Evolutionary conservation across 345 rosid genomes (phyloP), one percentile per base, ranked within the genome.

Genomic region (Eucalyptus camaldulensis): DNA sequence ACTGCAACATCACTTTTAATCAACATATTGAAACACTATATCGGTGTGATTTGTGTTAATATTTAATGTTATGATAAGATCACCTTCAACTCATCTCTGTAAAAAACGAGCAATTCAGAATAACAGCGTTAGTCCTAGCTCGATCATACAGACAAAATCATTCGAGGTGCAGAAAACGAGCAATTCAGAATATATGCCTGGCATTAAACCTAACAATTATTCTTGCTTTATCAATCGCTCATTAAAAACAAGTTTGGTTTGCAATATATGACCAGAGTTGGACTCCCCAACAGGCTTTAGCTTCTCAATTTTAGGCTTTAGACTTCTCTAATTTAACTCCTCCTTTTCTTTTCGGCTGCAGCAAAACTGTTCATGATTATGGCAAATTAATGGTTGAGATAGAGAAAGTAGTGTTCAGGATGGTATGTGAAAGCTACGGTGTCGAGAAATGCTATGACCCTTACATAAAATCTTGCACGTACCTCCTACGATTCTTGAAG

Each of bases 391-490:
- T 88, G 21, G 85, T 43, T 33, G 90, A 86, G 53, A 44, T 92
- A 49, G 92, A 91, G 60, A 40, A 80, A 83, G 44, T 56, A 83
- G 88, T 92, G 51, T 88, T 31, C 49, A 81, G 50, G 80, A 92
- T 93, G 91, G 65, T 93, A 19, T 89, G 90, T 58, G 90, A 90
- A 45, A 88, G 92, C 88, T 92, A 92, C 67, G 93, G 91, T 5
- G 53, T 91, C 15, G 54, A 88, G 69, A 50, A 86, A 16, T 86
- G 53, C 86, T 89, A 89, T 24, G 89, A 88, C 6, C 69, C 92
- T 7, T 72, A 86, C 29, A 56, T 33, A 29, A 83, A 88, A 9
- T 88, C 92, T 1, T 56, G 87, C 8, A 56, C 81, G 25, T 90
- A 90, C 62, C 88, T 89, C 8, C 87, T 90, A 4, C 90, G 91